A percentile compares a stretch with the other conserved stretches of the same genome.
Conservation (phyloP, 2,329 filamentous ascomycete species). For the Sporothrix phasma region DNA sequence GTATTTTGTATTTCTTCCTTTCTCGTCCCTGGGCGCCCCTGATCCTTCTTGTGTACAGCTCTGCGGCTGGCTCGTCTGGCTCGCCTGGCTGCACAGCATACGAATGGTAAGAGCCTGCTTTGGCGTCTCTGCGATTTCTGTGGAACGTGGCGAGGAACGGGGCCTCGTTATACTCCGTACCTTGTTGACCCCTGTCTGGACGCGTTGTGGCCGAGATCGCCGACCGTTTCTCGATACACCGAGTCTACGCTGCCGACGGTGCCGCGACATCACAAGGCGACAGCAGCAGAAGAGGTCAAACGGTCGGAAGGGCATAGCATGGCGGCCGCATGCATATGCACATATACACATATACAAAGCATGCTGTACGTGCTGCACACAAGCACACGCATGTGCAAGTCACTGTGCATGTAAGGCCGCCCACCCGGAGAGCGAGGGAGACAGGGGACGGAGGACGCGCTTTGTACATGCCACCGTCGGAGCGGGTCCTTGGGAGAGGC, state of each 20-base stretch:
- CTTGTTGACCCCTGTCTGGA: neutral
- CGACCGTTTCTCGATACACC: neutral
- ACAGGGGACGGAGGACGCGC: neutral
- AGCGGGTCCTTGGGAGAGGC: neutral
- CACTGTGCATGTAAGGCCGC: neutral
- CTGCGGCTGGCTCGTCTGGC: too few relatives aligned
- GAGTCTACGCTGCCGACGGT: neutral
- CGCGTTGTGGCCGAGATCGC: neutral
- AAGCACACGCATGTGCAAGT: neutral
- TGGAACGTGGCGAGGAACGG: neutral
- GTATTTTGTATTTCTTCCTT: neutral
- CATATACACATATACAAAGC: neutral
- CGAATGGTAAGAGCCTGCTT: neutral
- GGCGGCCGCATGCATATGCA: too few relatives aligned
- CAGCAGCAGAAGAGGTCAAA: too few relatives aligned
- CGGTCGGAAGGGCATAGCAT: too few relatives aligned
- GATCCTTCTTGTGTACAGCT: neutral
- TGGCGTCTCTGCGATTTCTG: neutral
- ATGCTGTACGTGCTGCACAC: neutral
- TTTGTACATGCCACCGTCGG: neutral
- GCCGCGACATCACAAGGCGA: neutral
- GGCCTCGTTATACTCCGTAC: neutral
- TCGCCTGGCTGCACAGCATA: neutral
- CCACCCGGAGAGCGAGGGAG: neutral
- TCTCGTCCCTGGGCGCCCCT: neutral